Percentiles rank a stretch among this genome's conserved stretches.
Conservation (phyloP, 176 grass and related monocot genomes). For the Aegilops speltoides region DNA sequence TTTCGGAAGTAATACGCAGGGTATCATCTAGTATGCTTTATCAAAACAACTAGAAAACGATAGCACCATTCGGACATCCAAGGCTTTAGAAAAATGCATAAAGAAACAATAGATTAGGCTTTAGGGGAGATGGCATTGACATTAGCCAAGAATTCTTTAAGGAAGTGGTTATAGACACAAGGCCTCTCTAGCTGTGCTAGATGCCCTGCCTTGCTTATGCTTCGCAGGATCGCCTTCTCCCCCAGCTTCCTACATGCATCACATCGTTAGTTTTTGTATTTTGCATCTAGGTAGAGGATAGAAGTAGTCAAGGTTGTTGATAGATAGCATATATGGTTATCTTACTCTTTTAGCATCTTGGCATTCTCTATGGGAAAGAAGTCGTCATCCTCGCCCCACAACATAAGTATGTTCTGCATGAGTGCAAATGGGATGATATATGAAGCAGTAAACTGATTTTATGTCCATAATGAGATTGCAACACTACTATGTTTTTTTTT, state of each 20-base stretch:
- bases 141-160: slow-evolving; percentile 46
- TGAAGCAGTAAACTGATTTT: too few relatives aligned
- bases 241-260: slow-evolving; percentile 47
- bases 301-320: too few relatives aligned
- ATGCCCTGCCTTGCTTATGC: slow-evolving; percentile 61
- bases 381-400: slow-evolving; percentile 65
- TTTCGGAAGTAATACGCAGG: too few relatives aligned
- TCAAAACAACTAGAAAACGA: too few relatives aligned
- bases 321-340: not conserved
- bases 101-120: too few relatives aligned
- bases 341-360: slow-evolving; percentile 58
- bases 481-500: too few relatives aligned
- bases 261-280: not conserved
- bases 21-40: too few relatives aligned
- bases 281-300: not conserved
- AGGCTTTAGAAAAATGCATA: too few relatives aligned
- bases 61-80: too few relatives aligned
- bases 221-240: slow-evolving; percentile 45
- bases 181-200: slow-evolving; percentile 61
- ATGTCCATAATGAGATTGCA: too few relatives aligned
- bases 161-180: slow-evolving; percentile 39
- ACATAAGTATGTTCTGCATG: slow-evolving; percentile 50
- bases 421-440: too few relatives aligned
- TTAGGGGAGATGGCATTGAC: not conserved
- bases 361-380: slow-evolving; percentile 53